phyloP scores from a whole-genome alignment of 306 rosid genomes.

The Arachis hypogaea region DNA sequence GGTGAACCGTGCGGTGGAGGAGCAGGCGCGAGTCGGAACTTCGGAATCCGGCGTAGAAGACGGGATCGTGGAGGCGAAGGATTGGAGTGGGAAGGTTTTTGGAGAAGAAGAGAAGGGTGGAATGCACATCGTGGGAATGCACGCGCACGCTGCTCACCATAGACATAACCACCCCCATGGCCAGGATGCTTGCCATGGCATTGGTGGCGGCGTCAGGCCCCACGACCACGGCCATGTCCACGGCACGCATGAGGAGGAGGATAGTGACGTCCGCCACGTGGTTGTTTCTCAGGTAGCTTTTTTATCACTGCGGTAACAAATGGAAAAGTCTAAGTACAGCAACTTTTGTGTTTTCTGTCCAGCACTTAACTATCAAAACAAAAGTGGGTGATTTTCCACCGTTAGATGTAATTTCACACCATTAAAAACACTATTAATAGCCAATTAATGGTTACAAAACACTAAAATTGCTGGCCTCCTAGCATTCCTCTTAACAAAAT shows the following conservation, averaged over 20 bases:
- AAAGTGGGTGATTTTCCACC: too few species aligned
- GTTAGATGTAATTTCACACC: too few species aligned
- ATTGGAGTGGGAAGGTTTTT: constrained; percentile 58
- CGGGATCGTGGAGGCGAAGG: constrained; percentile 26
- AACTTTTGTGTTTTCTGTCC: too few species aligned
- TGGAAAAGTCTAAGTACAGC: too few species aligned
- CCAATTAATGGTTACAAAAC: too few species aligned
- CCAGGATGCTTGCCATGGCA: constrained; percentile 63
- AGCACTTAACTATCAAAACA: too few species aligned
- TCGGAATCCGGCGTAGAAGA: constrained; percentile 46
- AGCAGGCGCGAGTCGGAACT: constrained; percentile 50
- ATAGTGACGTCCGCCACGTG: constrained; percentile 69
- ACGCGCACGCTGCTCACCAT: constrained; percentile 93
- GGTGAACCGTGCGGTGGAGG: constrained; percentile 40
- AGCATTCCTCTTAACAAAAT: too few species aligned
- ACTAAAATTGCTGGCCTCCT: too few species aligned
- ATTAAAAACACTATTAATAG: too few species aligned
- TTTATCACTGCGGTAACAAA: too few species aligned
- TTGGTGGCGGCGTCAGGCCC: constrained; percentile 37
- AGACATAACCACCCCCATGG: constrained; percentile 75
- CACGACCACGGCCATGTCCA: constrained; percentile 40
- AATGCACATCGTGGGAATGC: constrained; percentile 98
- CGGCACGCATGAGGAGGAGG: constrained; percentile 43
- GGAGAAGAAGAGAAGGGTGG: constrained; percentile 94
- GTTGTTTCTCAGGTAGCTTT: constrained; percentile 84